A percentile compares a stretch with the other conserved stretches of the same genome.
phyloP scores from a whole-genome alignment of 1,139 yeast genomes.

The Kluyveromyces sp. region DNA sequence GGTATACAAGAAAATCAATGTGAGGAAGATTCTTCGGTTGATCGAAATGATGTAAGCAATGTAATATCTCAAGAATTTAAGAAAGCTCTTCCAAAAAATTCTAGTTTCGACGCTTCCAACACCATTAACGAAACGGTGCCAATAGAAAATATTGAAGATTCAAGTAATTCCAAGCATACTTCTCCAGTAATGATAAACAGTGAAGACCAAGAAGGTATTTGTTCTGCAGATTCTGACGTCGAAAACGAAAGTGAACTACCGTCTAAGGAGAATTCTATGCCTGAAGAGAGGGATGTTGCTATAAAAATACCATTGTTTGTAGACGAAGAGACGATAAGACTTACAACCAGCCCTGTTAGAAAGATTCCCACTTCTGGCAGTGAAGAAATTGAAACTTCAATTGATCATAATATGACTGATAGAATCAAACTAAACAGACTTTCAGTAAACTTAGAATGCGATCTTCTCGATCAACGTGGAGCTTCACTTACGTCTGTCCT shows the following conservation, averaged over 20 bases:
- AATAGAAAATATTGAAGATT: too few species aligned
- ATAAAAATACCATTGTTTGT: slow-evolving; percentile 1
- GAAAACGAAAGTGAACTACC: background rate
- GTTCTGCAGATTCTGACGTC: background rate
- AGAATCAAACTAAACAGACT: background rate
- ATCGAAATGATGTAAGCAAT: too few species aligned
- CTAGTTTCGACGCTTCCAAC: background rate
- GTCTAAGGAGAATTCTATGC: background rate
- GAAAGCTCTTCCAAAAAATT: too few species aligned
- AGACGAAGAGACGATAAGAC: slow-evolving; percentile 1
- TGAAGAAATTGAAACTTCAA: background rate
- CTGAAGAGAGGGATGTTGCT: background rate
- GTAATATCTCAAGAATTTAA: too few species aligned
- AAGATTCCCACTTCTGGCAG: background rate
- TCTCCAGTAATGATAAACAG: too few species aligned
- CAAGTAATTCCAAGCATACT: too few species aligned
- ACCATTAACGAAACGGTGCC: background rate
- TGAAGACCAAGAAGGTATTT: too few species aligned
- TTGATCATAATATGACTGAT: background rate
- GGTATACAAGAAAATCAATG: too few species aligned
- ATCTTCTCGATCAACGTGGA: background rate
- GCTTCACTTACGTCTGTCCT: too few species aligned
- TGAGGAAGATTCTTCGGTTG: too few species aligned
- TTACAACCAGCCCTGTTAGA: slow-evolving; percentile 1
- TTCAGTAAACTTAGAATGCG: background rate